Evolutionary conservation across 2,329 filamentous ascomycete genomes (phyloP).

Genomic region (Colletotrichum sp.): DNA sequence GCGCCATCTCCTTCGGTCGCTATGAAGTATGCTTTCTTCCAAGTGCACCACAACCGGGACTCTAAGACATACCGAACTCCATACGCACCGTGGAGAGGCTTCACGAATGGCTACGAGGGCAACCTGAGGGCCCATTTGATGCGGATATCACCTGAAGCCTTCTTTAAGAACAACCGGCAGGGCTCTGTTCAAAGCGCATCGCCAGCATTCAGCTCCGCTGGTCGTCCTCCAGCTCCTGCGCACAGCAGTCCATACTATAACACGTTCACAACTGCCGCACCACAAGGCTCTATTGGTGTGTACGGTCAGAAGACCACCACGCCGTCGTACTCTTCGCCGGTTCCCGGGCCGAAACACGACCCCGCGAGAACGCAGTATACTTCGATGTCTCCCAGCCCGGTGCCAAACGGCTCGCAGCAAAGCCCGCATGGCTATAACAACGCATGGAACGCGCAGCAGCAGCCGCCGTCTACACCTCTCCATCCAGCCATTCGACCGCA

Average conservation of each 20-base stretch:
- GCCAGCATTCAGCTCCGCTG: neutral
- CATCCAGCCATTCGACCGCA: conserved; percentile 44
- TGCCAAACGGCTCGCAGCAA: conserved; percentile 3
- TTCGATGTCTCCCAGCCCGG: conserved; percentile 19
- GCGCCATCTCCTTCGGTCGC: conserved; percentile 39
- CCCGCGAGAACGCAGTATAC: neutral
- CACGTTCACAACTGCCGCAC: neutral
- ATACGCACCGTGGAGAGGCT: conserved; percentile 61
- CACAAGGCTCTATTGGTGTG: conserved; percentile 16
- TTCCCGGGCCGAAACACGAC: neutral
- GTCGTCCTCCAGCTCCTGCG: neutral
- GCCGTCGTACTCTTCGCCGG: conserved; percentile 15
- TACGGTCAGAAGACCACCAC: conserved; percentile 20
- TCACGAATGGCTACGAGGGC: conserved; percentile 67
- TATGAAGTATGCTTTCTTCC: conserved; percentile 63
- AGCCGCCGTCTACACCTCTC: conserved; percentile 25
- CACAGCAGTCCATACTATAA: conserved; percentile 9
- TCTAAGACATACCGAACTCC: conserved; percentile 63
- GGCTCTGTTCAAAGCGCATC: conserved; percentile 22
- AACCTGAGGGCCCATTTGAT: conserved; percentile 52
- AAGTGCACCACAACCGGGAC: conserved; percentile 64
- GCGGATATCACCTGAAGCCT: conserved; percentile 37
- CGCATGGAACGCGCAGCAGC: conserved; percentile 19
- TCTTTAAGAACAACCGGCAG: conserved; percentile 29
- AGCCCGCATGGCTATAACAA: conserved; percentile 6